Evolutionary conservation across 805 yeast species (phyloP).

Genomic region (Yamadazyma sp.): DNA sequence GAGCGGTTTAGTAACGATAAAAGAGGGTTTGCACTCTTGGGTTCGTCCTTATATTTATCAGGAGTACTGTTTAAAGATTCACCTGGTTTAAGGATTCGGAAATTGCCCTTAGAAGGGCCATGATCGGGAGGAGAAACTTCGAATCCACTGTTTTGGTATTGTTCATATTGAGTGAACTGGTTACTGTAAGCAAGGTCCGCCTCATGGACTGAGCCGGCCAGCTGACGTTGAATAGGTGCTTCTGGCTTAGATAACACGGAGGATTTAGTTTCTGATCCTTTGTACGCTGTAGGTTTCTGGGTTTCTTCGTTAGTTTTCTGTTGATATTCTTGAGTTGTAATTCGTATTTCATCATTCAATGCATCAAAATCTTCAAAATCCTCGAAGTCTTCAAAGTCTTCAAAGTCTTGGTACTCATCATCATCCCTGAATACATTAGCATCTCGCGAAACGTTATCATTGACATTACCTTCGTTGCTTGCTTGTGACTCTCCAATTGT

Average conservation of each 20-base stretch:
- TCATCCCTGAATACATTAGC: too few species aligned
- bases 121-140: not conserved
- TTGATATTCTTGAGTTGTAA: conserved; percentile 11
- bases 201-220: too few species aligned
- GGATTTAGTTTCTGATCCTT: too few species aligned
- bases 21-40: conserved; percentile 15
- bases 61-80: conserved; percentile 20
- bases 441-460: conserved; percentile 4
- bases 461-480: conserved; percentile 18
- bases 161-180: conserved; percentile 7
- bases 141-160: conserved; percentile 1
- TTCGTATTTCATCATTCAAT: conserved; percentile 12
- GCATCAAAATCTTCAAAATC: conserved; percentile 36
- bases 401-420: conserved; percentile 22
- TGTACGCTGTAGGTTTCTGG: too few species aligned
- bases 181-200: too few species aligned
- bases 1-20: conserved; percentile 11
- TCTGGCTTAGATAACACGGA: too few species aligned
- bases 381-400: conserved; percentile 35
- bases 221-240: too few species aligned
- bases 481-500: too few species aligned
- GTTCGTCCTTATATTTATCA: not conserved
- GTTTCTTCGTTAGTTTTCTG: not conserved
- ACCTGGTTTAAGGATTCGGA: conserved; percentile 30
- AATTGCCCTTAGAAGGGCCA: conserved; percentile 18